These are phyloP conservation scores for Chlorencoelia australis DNA, from an alignment of 2,329 filamentous ascomycete genomes.

Conservation along the genomic window DNA sequence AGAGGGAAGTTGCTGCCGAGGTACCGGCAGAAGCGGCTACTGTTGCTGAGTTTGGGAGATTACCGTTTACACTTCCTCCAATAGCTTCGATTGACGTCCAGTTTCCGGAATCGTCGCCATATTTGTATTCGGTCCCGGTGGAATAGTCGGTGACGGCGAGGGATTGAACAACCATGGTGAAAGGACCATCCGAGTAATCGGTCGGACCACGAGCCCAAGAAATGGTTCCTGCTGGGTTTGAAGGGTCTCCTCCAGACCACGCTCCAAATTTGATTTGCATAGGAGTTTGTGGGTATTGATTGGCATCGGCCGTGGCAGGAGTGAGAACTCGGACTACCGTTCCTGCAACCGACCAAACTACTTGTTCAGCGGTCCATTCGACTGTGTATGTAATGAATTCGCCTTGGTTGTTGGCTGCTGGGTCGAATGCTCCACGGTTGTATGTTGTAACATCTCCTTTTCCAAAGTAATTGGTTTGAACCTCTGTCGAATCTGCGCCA, in stretches of 20 bases:
- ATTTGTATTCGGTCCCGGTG: slow-evolving; percentile 75
- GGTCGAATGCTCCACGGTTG: slow-evolving; percentile 77
- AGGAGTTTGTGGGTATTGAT: slow-evolving; percentile 87
- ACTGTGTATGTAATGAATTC: slow-evolving; percentile 78
- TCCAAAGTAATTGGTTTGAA: slow-evolving; percentile 97
- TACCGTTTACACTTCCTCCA: slow-evolving; percentile 68
- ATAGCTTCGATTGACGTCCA: slow-evolving; percentile 76
- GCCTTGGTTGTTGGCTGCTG: slow-evolving; percentile 56
- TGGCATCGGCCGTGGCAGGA: slow-evolving; percentile 53
- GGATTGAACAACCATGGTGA: slow-evolving; percentile 72
- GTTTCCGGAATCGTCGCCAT: slow-evolving; percentile 65
- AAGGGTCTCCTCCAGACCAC: slow-evolving; percentile 80
- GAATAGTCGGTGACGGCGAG: slow-evolving; percentile 83
- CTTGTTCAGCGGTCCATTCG: slow-evolving; percentile 80
- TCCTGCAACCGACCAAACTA: slow-evolving; percentile 80
- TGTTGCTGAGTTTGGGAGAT: slow-evolving; percentile 32
- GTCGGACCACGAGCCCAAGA: slow-evolving; percentile 81
- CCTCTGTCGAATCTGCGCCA: slow-evolving; percentile 61
- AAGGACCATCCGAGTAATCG: slow-evolving; percentile 75
- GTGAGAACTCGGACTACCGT: slow-evolving; percentile 67
- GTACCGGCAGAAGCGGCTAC: slow-evolving; percentile 44
- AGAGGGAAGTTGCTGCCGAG: slow-evolving; percentile 50
- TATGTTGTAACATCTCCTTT: slow-evolving; percentile 81
- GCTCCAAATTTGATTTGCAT: slow-evolving; percentile 89
- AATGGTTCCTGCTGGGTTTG: slow-evolving; percentile 72